These are phyloP conservation scores for Xylaria curta DNA, from an alignment of 495 filamentous ascomycete species.

Conservation along the genomic window DNA sequence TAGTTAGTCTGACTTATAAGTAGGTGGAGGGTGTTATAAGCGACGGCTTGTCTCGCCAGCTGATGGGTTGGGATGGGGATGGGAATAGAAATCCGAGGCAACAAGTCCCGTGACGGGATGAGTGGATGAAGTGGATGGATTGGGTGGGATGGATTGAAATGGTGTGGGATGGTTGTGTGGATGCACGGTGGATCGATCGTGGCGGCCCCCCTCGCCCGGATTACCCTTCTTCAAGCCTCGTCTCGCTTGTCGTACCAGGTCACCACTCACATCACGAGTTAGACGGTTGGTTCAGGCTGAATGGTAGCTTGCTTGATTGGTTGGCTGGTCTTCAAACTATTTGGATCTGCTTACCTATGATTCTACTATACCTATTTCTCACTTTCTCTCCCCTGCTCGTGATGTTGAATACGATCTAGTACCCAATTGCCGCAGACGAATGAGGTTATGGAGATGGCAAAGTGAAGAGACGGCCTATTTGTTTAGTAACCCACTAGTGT, in stretches of 20 bases:
- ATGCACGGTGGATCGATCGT: conserved; percentile 21
- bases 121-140: not conserved
- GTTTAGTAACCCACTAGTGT: conserved; percentile 1
- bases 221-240: not conserved
- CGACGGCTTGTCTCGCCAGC: not conserved
- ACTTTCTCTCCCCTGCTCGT: not conserved
- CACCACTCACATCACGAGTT: not conserved
- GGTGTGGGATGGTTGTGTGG: not conserved
- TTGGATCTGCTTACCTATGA: not conserved
- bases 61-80: not conserved
- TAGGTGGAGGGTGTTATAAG: not conserved
- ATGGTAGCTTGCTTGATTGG: conserved; percentile 1
- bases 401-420: not conserved
- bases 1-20: not conserved
- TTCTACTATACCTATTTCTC: not conserved
- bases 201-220: conserved; percentile 17
- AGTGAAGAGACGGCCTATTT: not conserved
- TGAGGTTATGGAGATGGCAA: not conserved
- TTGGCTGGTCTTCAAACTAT: not conserved
- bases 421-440: not conserved
- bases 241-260: not conserved
- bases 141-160: not conserved
- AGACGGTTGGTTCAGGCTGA: conserved; percentile 10
- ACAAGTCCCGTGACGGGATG: not conserved
- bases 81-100: not conserved